Evolutionary conservation across 192 early-diverging fungal genomes (phyloP), one percentile per base, ranked within the genome.

Genomic region (Coemansia sp.): DNA sequence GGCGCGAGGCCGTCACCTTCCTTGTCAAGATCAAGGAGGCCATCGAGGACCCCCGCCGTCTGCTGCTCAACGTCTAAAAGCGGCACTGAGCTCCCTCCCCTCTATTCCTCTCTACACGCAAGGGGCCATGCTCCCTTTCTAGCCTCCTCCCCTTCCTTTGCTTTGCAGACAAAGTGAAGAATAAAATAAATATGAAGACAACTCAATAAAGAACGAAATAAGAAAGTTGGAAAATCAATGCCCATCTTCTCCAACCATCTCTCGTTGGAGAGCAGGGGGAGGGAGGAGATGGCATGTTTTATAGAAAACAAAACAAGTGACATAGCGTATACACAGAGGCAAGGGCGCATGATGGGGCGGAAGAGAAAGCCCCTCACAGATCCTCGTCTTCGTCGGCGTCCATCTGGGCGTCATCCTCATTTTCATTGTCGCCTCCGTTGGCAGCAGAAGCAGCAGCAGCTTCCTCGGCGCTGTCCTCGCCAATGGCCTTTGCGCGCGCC

Each of bases 1-100:
- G 94, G 47, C 93, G 97, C 84, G 97, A 99, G 87, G 97, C 97
- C 26, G 93, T 94, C 22, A 96, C 95, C 40, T 99, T 99, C 92
- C 86, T 99, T 54, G 94, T 97, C 71, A 96, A 94, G 80, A 45
- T 99, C 61, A 99, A 99, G 87, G 93, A 99, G 85, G 83, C 86
- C 66, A 89, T 99, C 61, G 97, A 99, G 86, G 97, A 99, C 76
- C 98, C 98, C 52, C 85, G 89, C 46, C 87, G 96, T 68, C 71
- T 99, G 77, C 85, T 99, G 59, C 85, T 98, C 71, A 90, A 91
- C 66, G 83, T 98, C 63, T 98, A 92, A 76, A 61, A 8, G 9
- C 13, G 41, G 41, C 52, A 9, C 0, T 3, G 18, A 18, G 7
- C 7, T 40, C 42, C 40, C 18, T 49, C 32, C 46, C 49, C 32